Base-by-base conservation (phyloP, 2,329 filamentous ascomycete species). In the Claviceps purpurea region DNA sequence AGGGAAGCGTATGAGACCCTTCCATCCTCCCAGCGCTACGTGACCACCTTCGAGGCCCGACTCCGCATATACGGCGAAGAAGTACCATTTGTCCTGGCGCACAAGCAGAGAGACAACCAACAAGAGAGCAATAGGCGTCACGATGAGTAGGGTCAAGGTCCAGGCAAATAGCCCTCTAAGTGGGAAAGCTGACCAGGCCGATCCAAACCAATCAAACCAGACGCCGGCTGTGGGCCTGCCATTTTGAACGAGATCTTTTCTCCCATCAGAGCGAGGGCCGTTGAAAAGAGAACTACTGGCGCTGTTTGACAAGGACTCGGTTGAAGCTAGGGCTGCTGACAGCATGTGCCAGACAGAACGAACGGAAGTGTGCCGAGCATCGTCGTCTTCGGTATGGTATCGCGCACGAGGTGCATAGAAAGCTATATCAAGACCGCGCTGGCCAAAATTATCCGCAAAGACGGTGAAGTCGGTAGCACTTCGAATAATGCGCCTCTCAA, bases 171-270 rank as follows among this genome's bases (percentile, higher is more conserved):
- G 76, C 7, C 87, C 89, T 56, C 86, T 80, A 41, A 96, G 74
- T 47, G 78, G 77, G 62, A 96, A 87, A 2, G 95, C 75, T 16
- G 85, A 87, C 65, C 96, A 89, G 1, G 75, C 75, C 52, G 75
- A 78, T 44, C 91, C 93, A 57, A 95, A 91, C 7, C 97, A 69
- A 63, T 97, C 93, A 62, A 97, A 97, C 89, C 90, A 98, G 14
- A 97, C 89, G 34, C 83, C 87, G 54, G 79, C 73, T 16, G 77
- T 81, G 5, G 82, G 81, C 39, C 70, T 73, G 10, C 87, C 85
- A 55, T 83, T 85, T 56, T 79, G 74, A 2, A 85, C 78, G 59
- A 82, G 82, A 51, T 76, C 78, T 49, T 73, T 72, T 52, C 76
- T 73, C 6, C 74, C 70, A 50, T 81, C 78, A 10, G 71, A 68